Percentiles rank a stretch among this genome's conserved stretches.
These are phyloP conservation scores for Trichoderma guizhouense DNA, from an alignment of 2,329 filamentous ascomycete species.

Conservation along the genomic window DNA sequence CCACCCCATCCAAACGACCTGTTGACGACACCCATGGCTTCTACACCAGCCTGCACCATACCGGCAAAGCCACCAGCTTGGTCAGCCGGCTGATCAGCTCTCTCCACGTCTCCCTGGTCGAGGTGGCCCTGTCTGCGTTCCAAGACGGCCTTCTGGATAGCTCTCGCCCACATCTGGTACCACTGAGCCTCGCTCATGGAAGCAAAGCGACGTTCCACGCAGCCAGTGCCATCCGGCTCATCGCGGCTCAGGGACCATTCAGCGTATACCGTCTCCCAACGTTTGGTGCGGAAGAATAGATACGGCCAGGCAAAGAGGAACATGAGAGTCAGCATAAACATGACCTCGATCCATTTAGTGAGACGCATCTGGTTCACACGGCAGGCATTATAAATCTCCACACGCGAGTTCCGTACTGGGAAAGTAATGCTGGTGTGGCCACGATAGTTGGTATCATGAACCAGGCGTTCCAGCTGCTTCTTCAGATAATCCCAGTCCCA, in stretches of 20 bases:
- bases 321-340: constrained; percentile 64
- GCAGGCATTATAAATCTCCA: constrained; percentile 63
- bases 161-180: constrained; percentile 60
- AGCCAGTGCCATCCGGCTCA: constrained; percentile 29
- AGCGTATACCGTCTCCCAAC: constrained; percentile 61
- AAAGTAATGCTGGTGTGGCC: constrained; percentile 59
- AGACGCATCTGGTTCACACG: constrained; percentile 63
- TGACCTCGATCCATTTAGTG: constrained; percentile 58
- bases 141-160: constrained; percentile 58
- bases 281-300: constrained; percentile 63
- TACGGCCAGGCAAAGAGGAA: constrained; percentile 71
- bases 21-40: constrained; percentile 52
- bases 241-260: constrained; percentile 49
- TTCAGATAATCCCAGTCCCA: constrained; percentile 57
- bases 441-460: constrained; percentile 64
- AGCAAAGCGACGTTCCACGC: constrained; percentile 46
- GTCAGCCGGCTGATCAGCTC: constrained; percentile 27
- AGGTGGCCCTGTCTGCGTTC: constrained; percentile 54
- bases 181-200: constrained; percentile 56
- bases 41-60: constrained; percentile 47
- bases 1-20: constrained; percentile 40
- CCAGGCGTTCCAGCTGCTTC: constrained; percentile 51
- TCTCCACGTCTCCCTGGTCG: constrained; percentile 55
- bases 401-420: constrained; percentile 51
- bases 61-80: constrained; percentile 42